Base-by-base conservation (phyloP, 805 yeast genomes). In the Monosporozyma siamensis region DNA sequence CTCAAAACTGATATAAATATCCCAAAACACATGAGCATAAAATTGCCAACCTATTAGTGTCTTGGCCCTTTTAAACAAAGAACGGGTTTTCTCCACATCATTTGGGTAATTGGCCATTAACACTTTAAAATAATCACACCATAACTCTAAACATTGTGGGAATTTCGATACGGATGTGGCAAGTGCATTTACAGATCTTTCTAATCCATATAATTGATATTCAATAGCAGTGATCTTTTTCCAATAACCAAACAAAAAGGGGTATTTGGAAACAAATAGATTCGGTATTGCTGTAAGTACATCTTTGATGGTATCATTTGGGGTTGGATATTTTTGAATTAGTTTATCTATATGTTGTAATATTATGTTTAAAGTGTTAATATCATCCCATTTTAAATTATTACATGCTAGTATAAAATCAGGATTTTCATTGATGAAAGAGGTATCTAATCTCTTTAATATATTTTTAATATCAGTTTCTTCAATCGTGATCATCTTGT, bases 11-110 rank as follows among this genome's bases (percentile, higher is more conserved):
- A 90, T 61, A 47, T 77, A 80, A 42, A 73, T 68, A 58, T 88
- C 95, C 97, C 97, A 90, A 39, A 89, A 64, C 1, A 78, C 68
- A 58, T 88, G 94, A 1, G 94, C 72, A 47, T 80, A 65, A 61
- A 85, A 92, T 45, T 88, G 84, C 26, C 63, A 51, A 0, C 96
- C 97, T 34, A 82, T 71, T 11, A 61, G 47, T 4, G 52, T 48
- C 3, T 72, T 56, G 0, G 81, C 90, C 0, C 64, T 60, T 11
- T 65, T 60, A 49, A 82, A 82, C 27, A 70, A 61, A 0, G 36
- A 43, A 26, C 75, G 55, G 5, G 77, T 64, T 7, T 48, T 47
- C 2, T 52, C 54, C 4, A 56, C 50, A 14, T 61, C 61, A 6
- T 54, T 54, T 0, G 66, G 53, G n/a, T 57, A 58, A 46, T 71